A percentile compares a stretch with the other conserved stretches of the same genome.
phyloP scores from a whole-genome alignment of 352 stramenopile species.

The Globisporangium camurandrum region DNA sequence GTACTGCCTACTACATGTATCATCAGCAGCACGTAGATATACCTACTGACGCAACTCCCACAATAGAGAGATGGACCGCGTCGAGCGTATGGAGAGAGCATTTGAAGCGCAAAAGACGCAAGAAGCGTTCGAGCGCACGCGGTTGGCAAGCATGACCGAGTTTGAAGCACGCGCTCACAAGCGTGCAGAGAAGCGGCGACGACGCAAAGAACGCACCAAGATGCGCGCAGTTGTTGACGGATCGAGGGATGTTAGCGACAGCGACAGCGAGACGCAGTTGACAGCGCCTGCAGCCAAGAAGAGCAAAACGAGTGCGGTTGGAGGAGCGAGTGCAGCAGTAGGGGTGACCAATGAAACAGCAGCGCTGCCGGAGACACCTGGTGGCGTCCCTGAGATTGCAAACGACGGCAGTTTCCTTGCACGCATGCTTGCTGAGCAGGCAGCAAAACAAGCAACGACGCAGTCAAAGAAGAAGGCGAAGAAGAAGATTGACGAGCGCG shows the following conservation, averaged over 20 bases:
- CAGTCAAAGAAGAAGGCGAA: not conserved
- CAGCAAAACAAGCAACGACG: slow-evolving; percentile 27
- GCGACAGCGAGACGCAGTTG: slow-evolving; percentile 14
- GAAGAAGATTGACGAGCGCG: not conserved
- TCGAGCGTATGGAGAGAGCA: slow-evolving; percentile 83
- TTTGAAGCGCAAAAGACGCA: slow-evolving; percentile 59
- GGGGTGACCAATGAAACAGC: not conserved
- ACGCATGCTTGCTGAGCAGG: slow-evolving; percentile 58
- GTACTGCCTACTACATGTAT: not conserved
- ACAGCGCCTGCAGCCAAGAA: slow-evolving; percentile 8
- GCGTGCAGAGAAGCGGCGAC: slow-evolving; percentile 67
- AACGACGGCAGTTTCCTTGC: slow-evolving; percentile 80
- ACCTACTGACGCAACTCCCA: not conserved
- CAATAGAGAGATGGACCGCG: slow-evolving; percentile 85
- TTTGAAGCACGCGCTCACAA: slow-evolving; percentile 65
- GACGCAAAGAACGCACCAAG: slow-evolving; percentile 68
- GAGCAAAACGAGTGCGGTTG: not conserved
- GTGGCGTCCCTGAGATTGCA: slow-evolving; percentile 62
- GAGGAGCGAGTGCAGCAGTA: too few relatives aligned
- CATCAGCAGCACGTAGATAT: not conserved
- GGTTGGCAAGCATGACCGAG: slow-evolving; percentile 56
- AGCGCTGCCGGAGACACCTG: slow-evolving; percentile 52
- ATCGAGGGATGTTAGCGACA: not conserved
- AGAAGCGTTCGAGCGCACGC: slow-evolving; percentile 58
- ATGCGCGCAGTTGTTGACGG: slow-evolving; percentile 21